These are phyloP conservation scores for Nitzschia sp. DNA, from an alignment of 108 stramenopile species.

Conservation along the genomic window DNA sequence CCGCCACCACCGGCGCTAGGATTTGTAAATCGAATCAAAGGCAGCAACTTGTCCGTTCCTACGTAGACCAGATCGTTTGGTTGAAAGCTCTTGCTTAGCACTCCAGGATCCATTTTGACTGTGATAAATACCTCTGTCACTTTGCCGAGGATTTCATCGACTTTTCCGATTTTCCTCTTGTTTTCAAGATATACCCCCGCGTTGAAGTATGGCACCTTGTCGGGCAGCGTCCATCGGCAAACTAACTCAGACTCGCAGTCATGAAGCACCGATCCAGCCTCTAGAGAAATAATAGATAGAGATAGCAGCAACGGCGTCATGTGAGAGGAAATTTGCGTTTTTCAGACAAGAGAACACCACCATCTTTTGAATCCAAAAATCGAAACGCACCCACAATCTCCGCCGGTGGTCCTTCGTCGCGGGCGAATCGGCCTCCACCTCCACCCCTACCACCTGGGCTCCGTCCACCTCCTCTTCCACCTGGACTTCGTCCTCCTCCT, in stretches of 20 bases:
- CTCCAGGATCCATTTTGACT: conserved; percentile 95
- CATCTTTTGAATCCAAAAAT: no score
- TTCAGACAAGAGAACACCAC: background rate
- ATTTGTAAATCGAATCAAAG: conserved; percentile 91
- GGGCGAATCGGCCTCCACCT: conserved; percentile 34
- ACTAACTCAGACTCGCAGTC: conserved; percentile 88
- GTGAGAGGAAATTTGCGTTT: background rate
- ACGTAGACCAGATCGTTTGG: conserved; percentile 89
- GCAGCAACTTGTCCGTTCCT: conserved; percentile 93
- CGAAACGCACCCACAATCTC: conserved; percentile 74
- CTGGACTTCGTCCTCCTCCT: conserved; percentile 54
- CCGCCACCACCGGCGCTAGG: conserved; percentile 60
- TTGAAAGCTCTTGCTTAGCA: conserved; percentile 89
- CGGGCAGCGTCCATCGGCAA: conserved; percentile 68
- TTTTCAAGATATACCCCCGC: conserved; percentile 98
- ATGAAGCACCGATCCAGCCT: conserved; percentile 75
- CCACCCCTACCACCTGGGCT: conserved; percentile 31
- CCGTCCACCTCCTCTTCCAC: conserved; percentile 46
- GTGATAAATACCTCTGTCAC: conserved; percentile 94
- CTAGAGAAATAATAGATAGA: conserved; percentile 21
- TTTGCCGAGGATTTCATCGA: conserved; percentile 97
- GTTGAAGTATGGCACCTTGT: conserved; percentile 98
- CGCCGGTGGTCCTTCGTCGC: conserved; percentile 85
- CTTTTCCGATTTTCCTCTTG: conserved; percentile 96
- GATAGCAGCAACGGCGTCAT: background rate